These are phyloP conservation scores for Luvunga scandens DNA, from an alignment of 345 rosid species.

Conservation along the genomic window DNA sequence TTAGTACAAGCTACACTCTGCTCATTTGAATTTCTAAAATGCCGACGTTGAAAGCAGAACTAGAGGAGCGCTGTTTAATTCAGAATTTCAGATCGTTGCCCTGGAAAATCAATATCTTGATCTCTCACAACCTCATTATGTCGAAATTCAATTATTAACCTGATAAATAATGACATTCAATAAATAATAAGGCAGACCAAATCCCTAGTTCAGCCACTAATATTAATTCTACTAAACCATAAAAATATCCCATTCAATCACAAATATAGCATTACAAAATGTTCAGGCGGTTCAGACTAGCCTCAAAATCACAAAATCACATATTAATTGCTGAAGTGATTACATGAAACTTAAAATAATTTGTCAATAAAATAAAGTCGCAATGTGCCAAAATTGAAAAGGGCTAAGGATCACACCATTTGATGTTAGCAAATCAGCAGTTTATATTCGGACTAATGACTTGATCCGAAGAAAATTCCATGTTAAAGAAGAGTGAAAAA, in stretches of 20 bases:
- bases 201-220: neutral
- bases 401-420: neutral
- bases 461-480: neutral
- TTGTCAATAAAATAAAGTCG: neutral
- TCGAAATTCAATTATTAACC: neutral
- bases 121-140: neutral
- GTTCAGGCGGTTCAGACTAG: neutral
- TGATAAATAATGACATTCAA: neutral
- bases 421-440: neutral
- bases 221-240: neutral
- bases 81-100: neutral
- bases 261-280: neutral
- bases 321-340: neutral
- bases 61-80: neutral
- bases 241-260: too few relatives aligned
- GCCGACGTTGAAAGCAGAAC: neutral
- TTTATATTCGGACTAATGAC: neutral
- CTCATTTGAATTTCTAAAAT: neutral
- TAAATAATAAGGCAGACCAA: neutral
- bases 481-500: neutral
- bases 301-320: neutral
- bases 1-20: rapidly evolving
- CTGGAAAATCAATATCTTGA: neutral
- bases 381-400: neutral
- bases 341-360: neutral